A percentile compares a stretch with the other conserved stretches of the same genome.
These are phyloP conservation scores for Mercurialis annua DNA, from an alignment of 345 rosid species.

Conservation along the genomic window DNA sequence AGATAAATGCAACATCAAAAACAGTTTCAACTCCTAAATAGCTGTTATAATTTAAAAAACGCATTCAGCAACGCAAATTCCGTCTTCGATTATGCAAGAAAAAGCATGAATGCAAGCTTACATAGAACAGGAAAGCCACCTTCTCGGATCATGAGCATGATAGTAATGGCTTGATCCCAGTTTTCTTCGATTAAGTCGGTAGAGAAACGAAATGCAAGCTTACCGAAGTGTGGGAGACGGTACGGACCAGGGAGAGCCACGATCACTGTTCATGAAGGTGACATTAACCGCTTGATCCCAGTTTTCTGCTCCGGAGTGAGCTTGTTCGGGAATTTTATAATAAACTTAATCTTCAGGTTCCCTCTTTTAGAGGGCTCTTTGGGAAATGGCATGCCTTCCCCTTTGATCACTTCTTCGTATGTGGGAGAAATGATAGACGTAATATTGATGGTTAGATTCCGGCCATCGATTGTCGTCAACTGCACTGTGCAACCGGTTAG, in stretches of 20 bases:
- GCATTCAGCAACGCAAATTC: constrained; percentile 7
- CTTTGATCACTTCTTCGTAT: constrained; percentile 77
- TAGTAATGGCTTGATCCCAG: constrained; percentile 54
- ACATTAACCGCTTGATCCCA: constrained; percentile 54
- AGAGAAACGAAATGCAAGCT: not conserved
- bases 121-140: not conserved
- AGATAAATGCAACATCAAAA: not conserved
- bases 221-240: constrained; percentile 4
- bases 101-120: constrained; percentile 6
- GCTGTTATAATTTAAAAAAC: not conserved
- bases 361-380: constrained; percentile 79
- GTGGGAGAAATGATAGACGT: constrained; percentile 56
- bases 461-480: constrained; percentile 67
- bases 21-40: not conserved
- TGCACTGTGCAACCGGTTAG: constrained; percentile 66
- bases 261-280: constrained; percentile 24
- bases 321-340: constrained; percentile 71
- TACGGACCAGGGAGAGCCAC: not conserved
- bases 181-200: constrained; percentile 30
- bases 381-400: constrained; percentile 91
- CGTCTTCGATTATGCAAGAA: not conserved
- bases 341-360: constrained; percentile 75
- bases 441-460: constrained; percentile 49
- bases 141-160: constrained; percentile 24
- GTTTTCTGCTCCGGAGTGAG: constrained; percentile 65